These are phyloP conservation scores for Fomitopsis palustris DNA, from an alignment of 1,284 basidiomycete genomes.

Conservation along the genomic window DNA sequence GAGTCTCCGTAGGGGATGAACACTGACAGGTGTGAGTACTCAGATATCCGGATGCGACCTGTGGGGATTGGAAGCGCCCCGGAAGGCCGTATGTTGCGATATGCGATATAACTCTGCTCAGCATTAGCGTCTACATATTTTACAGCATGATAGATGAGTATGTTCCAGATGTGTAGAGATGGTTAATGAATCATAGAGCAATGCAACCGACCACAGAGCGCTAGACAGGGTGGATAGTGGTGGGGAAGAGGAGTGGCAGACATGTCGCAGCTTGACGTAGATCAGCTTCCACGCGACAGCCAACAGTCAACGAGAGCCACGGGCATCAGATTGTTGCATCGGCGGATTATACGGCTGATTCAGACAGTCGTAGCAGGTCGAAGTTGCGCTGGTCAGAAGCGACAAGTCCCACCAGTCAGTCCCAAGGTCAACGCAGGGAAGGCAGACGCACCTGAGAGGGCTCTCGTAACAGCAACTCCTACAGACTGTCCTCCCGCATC, in stretches of 20 bases:
- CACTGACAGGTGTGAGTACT: too few species aligned
- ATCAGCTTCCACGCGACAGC: neutral
- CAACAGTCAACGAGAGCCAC: neutral
- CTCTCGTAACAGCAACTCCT: conserved; percentile 29
- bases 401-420: neutral
- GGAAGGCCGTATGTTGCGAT: too few species aligned
- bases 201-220: neutral
- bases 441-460: conserved; percentile 23
- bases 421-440: neutral
- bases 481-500: conserved; percentile 32
- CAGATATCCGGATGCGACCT: too few species aligned
- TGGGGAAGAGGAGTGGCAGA: neutral
- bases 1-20: too few species aligned
- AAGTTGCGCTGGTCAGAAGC: conserved; percentile 13
- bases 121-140: neutral
- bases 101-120: too few species aligned
- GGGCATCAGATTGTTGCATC: neutral
- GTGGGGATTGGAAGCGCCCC: too few species aligned
- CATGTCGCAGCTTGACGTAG: neutral
- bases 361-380: conserved; percentile 21
- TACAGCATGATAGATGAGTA: neutral
- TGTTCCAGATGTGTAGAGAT: neutral
- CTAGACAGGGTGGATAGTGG: neutral
- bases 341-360: neutral
- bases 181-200: neutral